These are phyloP conservation scores for Rhododendron mucronatum DNA, from an alignment of 148 eudicot species.

Conservation along the genomic window DNA sequence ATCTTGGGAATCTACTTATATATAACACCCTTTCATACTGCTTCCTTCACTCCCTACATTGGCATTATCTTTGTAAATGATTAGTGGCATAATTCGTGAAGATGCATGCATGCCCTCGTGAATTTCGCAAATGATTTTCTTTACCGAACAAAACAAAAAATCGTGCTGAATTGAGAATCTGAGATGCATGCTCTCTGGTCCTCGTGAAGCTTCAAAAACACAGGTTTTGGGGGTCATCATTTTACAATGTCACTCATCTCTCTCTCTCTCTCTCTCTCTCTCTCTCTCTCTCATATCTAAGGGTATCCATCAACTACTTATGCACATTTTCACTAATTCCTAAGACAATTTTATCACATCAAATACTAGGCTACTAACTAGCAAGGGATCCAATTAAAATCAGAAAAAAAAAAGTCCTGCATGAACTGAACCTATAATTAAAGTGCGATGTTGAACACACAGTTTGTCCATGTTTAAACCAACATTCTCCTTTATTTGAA, in stretches of 20 bases:
- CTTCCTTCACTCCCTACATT: not conserved
- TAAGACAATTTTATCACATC: no score
- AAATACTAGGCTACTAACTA: no score
- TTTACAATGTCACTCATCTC: no score
- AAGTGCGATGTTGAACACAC: no score
- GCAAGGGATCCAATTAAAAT: not conserved
- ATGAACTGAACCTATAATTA: no score
- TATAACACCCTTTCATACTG: not conserved
- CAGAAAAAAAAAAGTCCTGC: no score
- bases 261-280: not conserved
- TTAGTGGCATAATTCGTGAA: not conserved
- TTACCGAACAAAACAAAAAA: not conserved
- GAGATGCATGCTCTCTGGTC: not conserved
- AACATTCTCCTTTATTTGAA: no score
- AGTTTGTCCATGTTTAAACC: no score
- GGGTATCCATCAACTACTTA: not conserved
- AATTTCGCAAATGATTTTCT: not conserved
- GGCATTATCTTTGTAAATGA: not conserved
- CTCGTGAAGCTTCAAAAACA: not conserved
- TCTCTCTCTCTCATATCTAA: no score
- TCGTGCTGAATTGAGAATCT: not conserved
- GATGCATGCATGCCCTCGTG: not conserved
- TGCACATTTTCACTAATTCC: not conserved
- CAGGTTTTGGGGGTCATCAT: not conserved
- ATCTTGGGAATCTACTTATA: not conserved